phyloP scores from a whole-genome alignment of 805 yeast genomes.

The Kodamaea hsintzibuensis region DNA sequence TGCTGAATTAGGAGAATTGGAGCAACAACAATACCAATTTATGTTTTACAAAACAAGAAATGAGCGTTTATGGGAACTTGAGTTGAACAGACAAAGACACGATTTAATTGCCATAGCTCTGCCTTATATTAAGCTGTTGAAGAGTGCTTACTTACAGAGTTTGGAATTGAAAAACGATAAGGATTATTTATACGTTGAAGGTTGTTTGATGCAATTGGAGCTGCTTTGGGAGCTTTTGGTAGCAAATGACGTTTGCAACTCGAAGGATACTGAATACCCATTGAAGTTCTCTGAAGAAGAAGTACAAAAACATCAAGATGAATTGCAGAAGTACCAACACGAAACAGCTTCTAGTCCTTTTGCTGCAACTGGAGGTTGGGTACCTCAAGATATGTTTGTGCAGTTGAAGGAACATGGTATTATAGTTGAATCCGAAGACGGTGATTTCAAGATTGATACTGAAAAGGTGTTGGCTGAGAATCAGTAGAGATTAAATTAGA shows the following conservation, averaged over 20 bases:
- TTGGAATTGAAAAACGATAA: constrained; percentile 56
- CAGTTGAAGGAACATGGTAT: constrained; percentile 67
- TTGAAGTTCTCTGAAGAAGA: constrained; percentile 58
- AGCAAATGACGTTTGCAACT: constrained; percentile 55
- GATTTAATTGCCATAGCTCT: constrained; percentile 77
- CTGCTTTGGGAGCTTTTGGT: constrained; percentile 70
- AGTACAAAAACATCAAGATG: constrained; percentile 55
- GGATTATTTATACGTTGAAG: constrained; percentile 66
- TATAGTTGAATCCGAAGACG: constrained; percentile 55
- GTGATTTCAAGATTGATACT: constrained; percentile 36
- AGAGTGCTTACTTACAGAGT: constrained; percentile 62
- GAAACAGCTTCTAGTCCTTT: constrained; percentile 73
- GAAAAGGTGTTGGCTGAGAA: constrained; percentile 21
- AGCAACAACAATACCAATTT: constrained; percentile 78
- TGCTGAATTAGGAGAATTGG: constrained; percentile 64
- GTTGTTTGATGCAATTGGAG: constrained; percentile 62
- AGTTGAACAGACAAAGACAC: constrained; percentile 62
- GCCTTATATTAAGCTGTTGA: constrained; percentile 77
- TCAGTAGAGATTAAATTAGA: too few species aligned
- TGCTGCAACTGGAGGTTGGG: constrained; percentile 91
- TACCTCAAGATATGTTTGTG: constrained; percentile 90
- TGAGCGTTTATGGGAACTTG: constrained; percentile 83
- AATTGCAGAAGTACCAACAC: constrained; percentile 66
- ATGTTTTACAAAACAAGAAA: constrained; percentile 90
- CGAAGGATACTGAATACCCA: constrained; percentile 52